phyloP scores from a whole-genome alignment of 2,329 filamentous ascomycete genomes.

The Sodiomyces alkalinus region DNA sequence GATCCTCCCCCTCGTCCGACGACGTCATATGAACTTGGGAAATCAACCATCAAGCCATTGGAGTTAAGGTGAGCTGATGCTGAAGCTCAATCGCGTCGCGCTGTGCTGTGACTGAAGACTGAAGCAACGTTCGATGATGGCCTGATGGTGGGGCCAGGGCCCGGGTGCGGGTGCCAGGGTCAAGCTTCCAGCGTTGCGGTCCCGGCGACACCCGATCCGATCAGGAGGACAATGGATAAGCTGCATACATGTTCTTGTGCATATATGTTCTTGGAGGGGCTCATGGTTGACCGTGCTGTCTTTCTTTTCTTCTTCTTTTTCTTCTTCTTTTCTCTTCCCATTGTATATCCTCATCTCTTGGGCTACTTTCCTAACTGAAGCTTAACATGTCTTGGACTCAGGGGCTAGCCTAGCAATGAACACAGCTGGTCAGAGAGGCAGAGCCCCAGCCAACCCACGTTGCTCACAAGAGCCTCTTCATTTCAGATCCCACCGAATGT shows the following conservation, averaged over 20 bases:
- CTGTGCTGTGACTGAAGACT: background rate
- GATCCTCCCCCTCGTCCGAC: background rate
- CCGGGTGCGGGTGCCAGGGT: background rate
- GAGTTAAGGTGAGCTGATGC: conserved; percentile 2
- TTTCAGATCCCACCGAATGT: too few relatives aligned
- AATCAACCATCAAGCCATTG: background rate
- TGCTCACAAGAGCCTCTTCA: too few relatives aligned
- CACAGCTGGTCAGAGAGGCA: too few relatives aligned
- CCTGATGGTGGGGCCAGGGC: conserved; percentile 2
- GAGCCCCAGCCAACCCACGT: too few relatives aligned
- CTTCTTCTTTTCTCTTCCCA: too few relatives aligned
- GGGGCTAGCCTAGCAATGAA: too few relatives aligned
- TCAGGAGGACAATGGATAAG: background rate
- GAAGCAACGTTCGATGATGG: conserved; percentile 1
- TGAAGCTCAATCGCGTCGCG: background rate
- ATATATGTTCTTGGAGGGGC: background rate
- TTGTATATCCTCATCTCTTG: too few relatives aligned
- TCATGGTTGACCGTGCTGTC: background rate
- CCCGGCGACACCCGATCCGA: too few relatives aligned
- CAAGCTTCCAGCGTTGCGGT: background rate
- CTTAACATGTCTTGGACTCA: too few relatives aligned
- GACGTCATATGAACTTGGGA: conserved; percentile 7
- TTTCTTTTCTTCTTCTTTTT: background rate
- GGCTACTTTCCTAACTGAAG: too few relatives aligned
- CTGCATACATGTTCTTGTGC: background rate